phyloP scores from a whole-genome alignment of 2,329 filamentous ascomycete species.

The Amylocarpus encephaloides region DNA sequence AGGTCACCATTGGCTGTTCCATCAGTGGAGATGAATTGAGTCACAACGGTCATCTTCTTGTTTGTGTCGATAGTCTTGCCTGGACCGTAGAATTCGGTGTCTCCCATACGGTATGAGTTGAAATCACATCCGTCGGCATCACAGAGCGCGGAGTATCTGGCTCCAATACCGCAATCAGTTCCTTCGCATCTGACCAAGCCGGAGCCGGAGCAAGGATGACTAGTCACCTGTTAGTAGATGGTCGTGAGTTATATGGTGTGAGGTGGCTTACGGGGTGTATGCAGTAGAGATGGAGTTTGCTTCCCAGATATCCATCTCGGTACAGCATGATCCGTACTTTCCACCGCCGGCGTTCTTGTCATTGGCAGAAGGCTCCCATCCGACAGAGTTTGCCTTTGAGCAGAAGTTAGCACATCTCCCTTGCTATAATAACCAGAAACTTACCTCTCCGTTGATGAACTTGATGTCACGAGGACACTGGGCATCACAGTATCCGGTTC shows the following conservation, averaged over 20 bases:
- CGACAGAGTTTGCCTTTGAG: slow-evolving; percentile 46
- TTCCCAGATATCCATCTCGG: slow-evolving; percentile 65
- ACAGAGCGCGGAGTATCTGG: slow-evolving; percentile 49
- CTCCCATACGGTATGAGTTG: slow-evolving; percentile 54
- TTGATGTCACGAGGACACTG: slow-evolving; percentile 49
- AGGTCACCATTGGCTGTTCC: slow-evolving; percentile 45
- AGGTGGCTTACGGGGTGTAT: slow-evolving; percentile 40
- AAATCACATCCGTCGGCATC: slow-evolving; percentile 58
- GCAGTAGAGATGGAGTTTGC: slow-evolving; percentile 53
- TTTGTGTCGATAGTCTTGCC: slow-evolving; percentile 46
- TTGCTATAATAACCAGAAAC: slow-evolving; percentile 3
- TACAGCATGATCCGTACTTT: slow-evolving; percentile 55
- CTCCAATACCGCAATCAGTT: slow-evolving; percentile 39
- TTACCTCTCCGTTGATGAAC: slow-evolving; percentile 47
- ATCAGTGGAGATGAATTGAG: slow-evolving; percentile 50
- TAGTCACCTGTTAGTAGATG: slow-evolving; percentile 5
- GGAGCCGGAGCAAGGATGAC: slow-evolving; percentile 45
- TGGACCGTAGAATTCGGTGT: slow-evolving; percentile 49
- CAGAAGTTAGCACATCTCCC: neutral
- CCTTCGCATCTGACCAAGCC: slow-evolving; percentile 40
- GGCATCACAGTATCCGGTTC: slow-evolving; percentile 59
- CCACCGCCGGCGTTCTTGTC: slow-evolving; percentile 48
- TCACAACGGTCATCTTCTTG: slow-evolving; percentile 50
- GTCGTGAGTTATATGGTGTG: neutral
- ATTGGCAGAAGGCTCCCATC: slow-evolving; percentile 42